Conservation (phyloP, 345 rosid species). For the Melaleuca alternifolia region DNA sequence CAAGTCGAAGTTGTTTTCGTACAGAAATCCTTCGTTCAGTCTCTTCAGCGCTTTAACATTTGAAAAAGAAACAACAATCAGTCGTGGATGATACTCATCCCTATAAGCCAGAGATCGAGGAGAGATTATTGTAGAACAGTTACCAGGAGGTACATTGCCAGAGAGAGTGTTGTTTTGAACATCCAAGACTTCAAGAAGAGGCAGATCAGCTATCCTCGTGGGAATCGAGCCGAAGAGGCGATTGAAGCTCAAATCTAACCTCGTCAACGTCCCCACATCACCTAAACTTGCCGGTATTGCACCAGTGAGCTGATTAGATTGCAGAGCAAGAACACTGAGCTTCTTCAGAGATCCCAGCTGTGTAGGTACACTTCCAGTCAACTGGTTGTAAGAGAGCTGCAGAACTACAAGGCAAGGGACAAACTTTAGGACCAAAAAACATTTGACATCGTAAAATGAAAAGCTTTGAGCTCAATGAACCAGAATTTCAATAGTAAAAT, state of each 20-base stretch:
- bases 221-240: conserved; percentile 79
- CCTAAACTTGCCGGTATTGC: conserved; percentile 95
- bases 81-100: not conserved
- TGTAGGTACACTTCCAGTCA: conserved; percentile 75
- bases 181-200: conserved; percentile 55
- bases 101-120: not conserved
- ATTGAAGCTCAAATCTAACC: conserved; percentile 79
- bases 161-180: conserved; percentile 76
- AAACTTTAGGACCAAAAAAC: not conserved
- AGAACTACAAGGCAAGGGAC: conserved; percentile 39
- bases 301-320: conserved; percentile 68
- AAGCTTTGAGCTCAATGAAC: not conserved
- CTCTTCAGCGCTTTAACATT: conserved; percentile 51
- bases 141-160: conserved; percentile 87
- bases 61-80: not conserved
- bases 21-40: conserved; percentile 57
- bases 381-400: conserved; percentile 88
- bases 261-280: conserved; percentile 37
- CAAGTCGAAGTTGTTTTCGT: conserved; percentile 51
- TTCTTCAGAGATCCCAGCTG: conserved; percentile 57
- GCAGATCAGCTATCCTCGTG: conserved; percentile 47
- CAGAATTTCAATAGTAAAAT: not conserved
- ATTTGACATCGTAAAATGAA: not conserved
- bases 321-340: conserved; percentile 72
- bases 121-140: not conserved